phyloP scores from a whole-genome alignment of 2,329 filamentous ascomycete genomes.

The Claviceps sp. region DNA sequence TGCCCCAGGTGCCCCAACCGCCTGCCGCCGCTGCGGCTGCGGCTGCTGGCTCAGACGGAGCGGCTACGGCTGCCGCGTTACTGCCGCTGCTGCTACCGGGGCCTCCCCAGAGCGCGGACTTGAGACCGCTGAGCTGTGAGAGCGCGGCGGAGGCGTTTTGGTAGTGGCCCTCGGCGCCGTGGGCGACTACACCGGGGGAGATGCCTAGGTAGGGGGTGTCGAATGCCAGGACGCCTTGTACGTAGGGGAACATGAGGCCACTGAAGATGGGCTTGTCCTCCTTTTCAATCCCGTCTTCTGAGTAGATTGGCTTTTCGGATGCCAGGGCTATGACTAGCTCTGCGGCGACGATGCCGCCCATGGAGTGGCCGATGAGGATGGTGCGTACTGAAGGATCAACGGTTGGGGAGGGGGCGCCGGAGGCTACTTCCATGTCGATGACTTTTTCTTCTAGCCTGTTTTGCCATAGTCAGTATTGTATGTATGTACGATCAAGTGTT shows the following conservation, averaged over 20 bases:
- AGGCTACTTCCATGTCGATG: slow-evolving; percentile 83
- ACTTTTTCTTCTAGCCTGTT: slow-evolving; percentile 74
- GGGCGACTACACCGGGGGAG: slow-evolving; percentile 68
- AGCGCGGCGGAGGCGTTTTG: slow-evolving; percentile 58
- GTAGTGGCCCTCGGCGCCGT: slow-evolving; percentile 78
- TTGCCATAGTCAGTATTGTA: too few species aligned
- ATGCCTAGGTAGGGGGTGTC: slow-evolving; percentile 88
- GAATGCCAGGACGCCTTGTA: slow-evolving; percentile 82
- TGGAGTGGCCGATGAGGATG: slow-evolving; percentile 76
- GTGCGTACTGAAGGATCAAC: slow-evolving; percentile 75
- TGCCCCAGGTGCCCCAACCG: slow-evolving; percentile 70
- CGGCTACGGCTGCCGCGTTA: not conserved
- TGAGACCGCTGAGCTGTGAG: slow-evolving; percentile 49
- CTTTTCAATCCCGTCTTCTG: slow-evolving; percentile 28
- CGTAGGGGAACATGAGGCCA: slow-evolving; percentile 79
- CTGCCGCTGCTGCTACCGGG: slow-evolving; percentile 5
- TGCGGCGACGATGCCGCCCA: slow-evolving; percentile 87
- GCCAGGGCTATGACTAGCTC: slow-evolving; percentile 68
- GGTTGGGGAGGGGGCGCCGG: slow-evolving; percentile 67
- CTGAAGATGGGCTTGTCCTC: slow-evolving; percentile 27
- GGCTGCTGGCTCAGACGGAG: not conserved
- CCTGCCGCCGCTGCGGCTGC: not conserved
- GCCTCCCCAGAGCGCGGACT: slow-evolving; percentile 49
- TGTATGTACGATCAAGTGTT: too few species aligned
- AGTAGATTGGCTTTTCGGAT: slow-evolving; percentile 39